phyloP scores from a whole-genome alignment of 179 eudicot genomes.

The Beta corolliflora region DNA sequence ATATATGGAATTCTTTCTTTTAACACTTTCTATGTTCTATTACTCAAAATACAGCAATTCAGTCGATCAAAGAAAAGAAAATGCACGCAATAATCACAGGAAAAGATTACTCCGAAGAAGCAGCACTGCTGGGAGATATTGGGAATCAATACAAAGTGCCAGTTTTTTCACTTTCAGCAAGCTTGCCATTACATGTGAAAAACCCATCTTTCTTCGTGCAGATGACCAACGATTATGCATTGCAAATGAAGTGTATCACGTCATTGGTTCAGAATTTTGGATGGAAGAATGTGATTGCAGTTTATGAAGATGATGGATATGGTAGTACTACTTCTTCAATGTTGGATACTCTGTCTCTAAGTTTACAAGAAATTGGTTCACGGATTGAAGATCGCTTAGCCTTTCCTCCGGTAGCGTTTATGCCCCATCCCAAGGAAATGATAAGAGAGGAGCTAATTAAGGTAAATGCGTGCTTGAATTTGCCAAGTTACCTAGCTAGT shows the following conservation, averaged over 20 bases:
- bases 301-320: slow-evolving; percentile 42
- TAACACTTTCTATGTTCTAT: too few species aligned
- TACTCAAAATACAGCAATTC: slow-evolving; percentile 29
- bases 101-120: slow-evolving; percentile 38
- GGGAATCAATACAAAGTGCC: slow-evolving; percentile 45
- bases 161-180: slow-evolving; percentile 31
- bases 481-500: too few species aligned
- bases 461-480: neutral
- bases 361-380: slow-evolving; percentile 35
- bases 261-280: slow-evolving; percentile 28
- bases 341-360: slow-evolving; percentile 33
- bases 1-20: too few species aligned
- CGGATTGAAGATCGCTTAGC: slow-evolving; percentile 35
- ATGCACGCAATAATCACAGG: slow-evolving; percentile 37
- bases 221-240: slow-evolving; percentile 25
- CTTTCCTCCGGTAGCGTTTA: slow-evolving; percentile 37
- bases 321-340: slow-evolving; percentile 37
- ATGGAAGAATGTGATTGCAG: slow-evolving; percentile 49
- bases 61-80: slow-evolving; percentile 29
- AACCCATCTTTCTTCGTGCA: slow-evolving; percentile 40
- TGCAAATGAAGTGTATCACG: slow-evolving; percentile 13
- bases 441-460: slow-evolving; percentile 21
- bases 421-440: slow-evolving; percentile 32
- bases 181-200: slow-evolving; percentile 6
- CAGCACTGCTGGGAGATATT: slow-evolving; percentile 37